Base-by-base conservation (phyloP, 768 basidiomycete genomes). In the Hirschioporus abietinus region DNA sequence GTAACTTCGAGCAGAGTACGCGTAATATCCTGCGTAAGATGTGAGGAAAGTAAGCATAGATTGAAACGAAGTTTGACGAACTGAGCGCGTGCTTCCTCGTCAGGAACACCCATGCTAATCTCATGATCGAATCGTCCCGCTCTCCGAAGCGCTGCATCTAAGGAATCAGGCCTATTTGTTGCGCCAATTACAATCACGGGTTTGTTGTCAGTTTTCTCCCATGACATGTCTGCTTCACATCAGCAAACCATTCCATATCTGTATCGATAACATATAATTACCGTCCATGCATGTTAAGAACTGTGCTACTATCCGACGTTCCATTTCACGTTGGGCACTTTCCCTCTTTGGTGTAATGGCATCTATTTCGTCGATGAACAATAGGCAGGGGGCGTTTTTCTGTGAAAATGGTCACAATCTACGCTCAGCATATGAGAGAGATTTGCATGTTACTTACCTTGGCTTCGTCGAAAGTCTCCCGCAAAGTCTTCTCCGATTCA, bases 281-380 rank as follows among this genome's bases (percentile, higher is more conserved):
- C 96, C 96, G 76, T 99, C 97, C 93, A 99, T 97, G 79, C 96
- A 98, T 0, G 96, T 99, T 65, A 99, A 77, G 70, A 99, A 92
- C 75, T 99, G 97, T 0, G 96, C 96, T 10, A 99, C 96, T 63
- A 99, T 99, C 15, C 97, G 85, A 60, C 96, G 80, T 73, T 99
- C 97, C 97, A 98, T 99, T 78, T 99, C 97, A 66, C 96, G 83
- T 73, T 99, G 97, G 0, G 97, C 96, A 71, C 92, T 98, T 78
- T 99, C 97, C 67, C 97, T 82, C 78, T 99, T 99, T 0, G 95
- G 95, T 0, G 96, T 98, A 68, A 99, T 96, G 7, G 96, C 94
- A 72, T 99, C 96, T 23, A 99, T 97, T 75, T 99, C 97, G 75
- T 99, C 96, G 59, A 99, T 93, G 78, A 99, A 99, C 9, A 99